Evolutionary conservation across 176 grass and related monocot genomes (phyloP).

Genomic region (Saccharum officinarum): DNA sequence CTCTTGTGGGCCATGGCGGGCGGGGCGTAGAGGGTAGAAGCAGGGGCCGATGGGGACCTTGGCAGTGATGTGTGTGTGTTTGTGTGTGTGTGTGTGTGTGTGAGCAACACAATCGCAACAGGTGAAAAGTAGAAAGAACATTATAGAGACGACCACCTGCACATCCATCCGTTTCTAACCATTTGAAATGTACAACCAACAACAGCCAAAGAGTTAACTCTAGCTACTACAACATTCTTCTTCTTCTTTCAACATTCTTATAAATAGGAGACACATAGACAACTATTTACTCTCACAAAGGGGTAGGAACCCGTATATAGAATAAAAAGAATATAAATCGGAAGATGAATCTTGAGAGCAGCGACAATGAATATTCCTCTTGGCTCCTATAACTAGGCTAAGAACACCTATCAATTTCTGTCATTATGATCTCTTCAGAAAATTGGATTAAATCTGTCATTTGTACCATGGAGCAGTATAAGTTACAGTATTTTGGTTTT

Average conservation of each 20-base stretch:
- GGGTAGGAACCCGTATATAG: not conserved
- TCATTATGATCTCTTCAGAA: conserved; percentile 24
- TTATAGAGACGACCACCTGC: no score
- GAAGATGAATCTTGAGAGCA: conserved; percentile 9
- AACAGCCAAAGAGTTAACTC: not conserved
- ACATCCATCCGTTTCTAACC: no score
- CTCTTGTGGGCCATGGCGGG: no score
- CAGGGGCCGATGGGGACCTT: no score
- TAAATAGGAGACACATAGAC: not conserved
- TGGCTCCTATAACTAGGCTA: conserved; percentile 20
- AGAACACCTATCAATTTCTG: conserved; percentile 2
- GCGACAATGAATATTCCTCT: conserved; percentile 19
- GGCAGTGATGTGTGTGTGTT: no score
- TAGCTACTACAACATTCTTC: not conserved
- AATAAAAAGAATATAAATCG: conserved; percentile 6
- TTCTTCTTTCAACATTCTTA: not conserved
- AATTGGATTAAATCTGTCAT: not conserved
- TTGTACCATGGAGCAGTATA: no score
- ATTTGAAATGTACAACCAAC: conserved; percentile 27
- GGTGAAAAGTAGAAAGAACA: no score
- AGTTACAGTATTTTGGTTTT: no score
- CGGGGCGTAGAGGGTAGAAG: no score
- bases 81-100: no score
- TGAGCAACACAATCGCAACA: no score
- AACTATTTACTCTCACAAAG: conserved; percentile 35